Conservation (phyloP, 108 stramenopile species). For the Skeletonema potamos region DNA sequence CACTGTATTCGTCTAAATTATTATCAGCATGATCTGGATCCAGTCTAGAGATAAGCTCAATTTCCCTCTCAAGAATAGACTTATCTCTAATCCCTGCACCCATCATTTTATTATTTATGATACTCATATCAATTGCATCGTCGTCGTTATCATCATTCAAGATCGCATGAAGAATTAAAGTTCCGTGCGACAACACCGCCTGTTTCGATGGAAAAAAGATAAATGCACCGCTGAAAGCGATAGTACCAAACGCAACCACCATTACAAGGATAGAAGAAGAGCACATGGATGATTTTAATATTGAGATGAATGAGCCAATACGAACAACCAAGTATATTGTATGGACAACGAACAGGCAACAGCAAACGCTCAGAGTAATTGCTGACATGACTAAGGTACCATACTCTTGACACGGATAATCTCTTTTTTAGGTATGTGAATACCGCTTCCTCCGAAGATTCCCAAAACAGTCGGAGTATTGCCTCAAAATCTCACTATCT, state of each 20-base stretch:
- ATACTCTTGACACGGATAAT: no score
- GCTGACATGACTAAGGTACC: no score
- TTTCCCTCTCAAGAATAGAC: slow-evolving; percentile 8
- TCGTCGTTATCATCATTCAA: not conserved
- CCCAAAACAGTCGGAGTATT: no score
- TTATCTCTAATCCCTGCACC: not conserved
- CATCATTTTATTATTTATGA: not conserved
- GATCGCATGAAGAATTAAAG: not conserved
- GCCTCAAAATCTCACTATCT: no score
- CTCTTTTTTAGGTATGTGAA: no score
- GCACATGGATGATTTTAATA: not conserved
- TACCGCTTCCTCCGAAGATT: no score
- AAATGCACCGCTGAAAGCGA: not conserved
- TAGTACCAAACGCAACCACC: not conserved
- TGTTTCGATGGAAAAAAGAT: not conserved
- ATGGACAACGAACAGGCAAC: no score
- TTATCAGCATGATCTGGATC: slow-evolving; percentile 21
- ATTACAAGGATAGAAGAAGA: not conserved
- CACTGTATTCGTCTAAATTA: slow-evolving; percentile 1
- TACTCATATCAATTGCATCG: not conserved
- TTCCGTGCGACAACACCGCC: no score
- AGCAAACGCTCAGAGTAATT: no score
- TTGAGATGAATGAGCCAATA: not conserved
- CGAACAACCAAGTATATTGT: no score
- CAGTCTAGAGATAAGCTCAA: slow-evolving; percentile 18